Base-by-base conservation (phyloP, 2,329 filamentous ascomycete species). In the Falciphora oryzae region DNA sequence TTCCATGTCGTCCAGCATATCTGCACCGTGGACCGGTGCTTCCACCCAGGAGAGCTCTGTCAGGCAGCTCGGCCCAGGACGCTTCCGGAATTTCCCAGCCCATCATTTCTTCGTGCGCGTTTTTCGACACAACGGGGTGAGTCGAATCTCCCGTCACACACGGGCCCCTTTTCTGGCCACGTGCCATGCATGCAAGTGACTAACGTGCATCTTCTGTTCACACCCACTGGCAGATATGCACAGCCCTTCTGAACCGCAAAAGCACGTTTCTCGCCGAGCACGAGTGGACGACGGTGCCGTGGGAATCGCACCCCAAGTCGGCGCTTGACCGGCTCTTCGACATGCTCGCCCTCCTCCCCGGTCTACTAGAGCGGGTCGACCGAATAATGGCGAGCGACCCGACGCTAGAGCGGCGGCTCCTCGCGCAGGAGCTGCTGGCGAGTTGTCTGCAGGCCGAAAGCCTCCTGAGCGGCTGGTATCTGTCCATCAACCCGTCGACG, bases 51-150 rank as follows among this genome's bases (percentile, higher is more conserved):
- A 70, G 63, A 75, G 76, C 65, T 66, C 67, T 13, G 72, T 84
- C 62, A 75, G 75, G 60, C 75, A 75, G 29, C 71, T 76, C 25
- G 83, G 83, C 0, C 81, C 84, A 0, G 72, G 74, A 3, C 71
- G 74, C 57, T 86, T 84, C 66, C 75, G 75, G 53, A 73, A 73
- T 0, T 86, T 86, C 63, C 84, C 84, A 2, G 76, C 80, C 14
- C 84, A 86, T 65, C 83, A 86, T 69, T 85, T 84, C 70, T 86
- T 86, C 65, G 79, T 80, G 29, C 78, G 83, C 14, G 77, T 86
- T 6, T 86, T 82, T 67, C 79, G 84, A 29, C 82, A 80, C 18
- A 78, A 75, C 61, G 81, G 80, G 59, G 83, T 85, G 75, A 75
- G 83, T 76, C 10, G 57, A 31, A 14, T 28, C 28, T 31, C 3